Evolutionary conservation across 768 basidiomycete genomes (phyloP).

Genomic region (Lepiota venenata): DNA sequence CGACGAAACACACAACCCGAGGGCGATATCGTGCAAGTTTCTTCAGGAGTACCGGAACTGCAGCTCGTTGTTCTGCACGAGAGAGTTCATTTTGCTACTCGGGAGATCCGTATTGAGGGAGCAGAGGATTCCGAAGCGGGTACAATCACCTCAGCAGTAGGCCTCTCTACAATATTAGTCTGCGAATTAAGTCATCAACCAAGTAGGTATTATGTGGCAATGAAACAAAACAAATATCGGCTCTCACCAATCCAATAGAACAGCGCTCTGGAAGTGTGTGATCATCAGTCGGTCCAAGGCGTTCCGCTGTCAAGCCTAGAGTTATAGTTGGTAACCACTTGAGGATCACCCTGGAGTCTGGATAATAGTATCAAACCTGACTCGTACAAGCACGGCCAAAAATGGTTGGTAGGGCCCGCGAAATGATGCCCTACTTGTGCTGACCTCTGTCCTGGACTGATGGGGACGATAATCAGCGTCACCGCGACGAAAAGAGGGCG

Average conservation of each 20-base stretch:
- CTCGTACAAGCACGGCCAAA: conserved; percentile 69
- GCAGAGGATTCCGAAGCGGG: neutral
- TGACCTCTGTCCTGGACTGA: conserved; percentile 66
- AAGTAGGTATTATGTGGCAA: neutral
- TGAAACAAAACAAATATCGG: neutral
- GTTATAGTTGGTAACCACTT: neutral
- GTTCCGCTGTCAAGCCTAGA: conserved; percentile 54
- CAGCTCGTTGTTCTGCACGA: conserved; percentile 41
- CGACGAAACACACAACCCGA: conserved; percentile 73
- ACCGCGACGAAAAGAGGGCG: neutral
- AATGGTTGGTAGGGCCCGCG: conserved; percentile 77
- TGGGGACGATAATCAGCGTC: neutral
- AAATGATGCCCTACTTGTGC: conserved; percentile 76
- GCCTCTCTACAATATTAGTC: conserved; percentile 76
- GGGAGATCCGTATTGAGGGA: neutral
- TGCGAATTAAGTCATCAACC: conserved; percentile 22
- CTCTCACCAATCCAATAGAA: conserved; percentile 63
- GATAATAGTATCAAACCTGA: conserved; percentile 43
- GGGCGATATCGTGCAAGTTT: conserved; percentile 62
- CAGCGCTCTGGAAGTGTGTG: conserved; percentile 52
- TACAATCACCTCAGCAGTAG: conserved; percentile 54
- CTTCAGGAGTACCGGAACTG: conserved; percentile 53
- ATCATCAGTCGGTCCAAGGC: conserved; percentile 58
- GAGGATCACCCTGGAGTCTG: neutral
- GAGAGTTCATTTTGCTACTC: conserved; percentile 54